phyloP scores from a whole-genome alignment of 768 basidiomycete species.

The Rhodotorula kratochvilovae region DNA sequence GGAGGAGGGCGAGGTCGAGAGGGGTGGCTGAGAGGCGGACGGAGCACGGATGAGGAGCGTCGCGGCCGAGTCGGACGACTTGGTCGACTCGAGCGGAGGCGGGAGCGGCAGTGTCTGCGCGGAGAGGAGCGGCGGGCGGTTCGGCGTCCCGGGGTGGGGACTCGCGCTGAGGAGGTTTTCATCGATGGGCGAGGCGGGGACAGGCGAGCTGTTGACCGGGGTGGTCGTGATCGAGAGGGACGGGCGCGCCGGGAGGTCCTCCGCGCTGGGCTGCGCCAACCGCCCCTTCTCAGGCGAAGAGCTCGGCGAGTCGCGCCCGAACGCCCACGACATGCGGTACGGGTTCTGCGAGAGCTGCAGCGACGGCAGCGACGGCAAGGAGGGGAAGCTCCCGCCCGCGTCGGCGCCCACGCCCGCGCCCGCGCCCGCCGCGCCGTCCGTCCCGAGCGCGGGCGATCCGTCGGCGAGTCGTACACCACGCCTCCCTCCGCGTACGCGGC shows the following conservation, averaged over 20 bases:
- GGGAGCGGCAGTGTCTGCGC: slow-evolving; percentile 1
- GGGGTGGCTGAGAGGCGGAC: accelerated
- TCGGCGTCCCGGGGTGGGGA: not conserved
- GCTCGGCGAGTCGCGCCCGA: slow-evolving; percentile 9
- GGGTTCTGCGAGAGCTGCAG: slow-evolving; percentile 31
- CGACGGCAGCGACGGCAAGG: slow-evolving; percentile 18
- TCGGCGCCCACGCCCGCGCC: not conserved
- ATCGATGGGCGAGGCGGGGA: slow-evolving; percentile 1
- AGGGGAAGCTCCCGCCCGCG: not conserved
- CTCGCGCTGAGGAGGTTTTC: not conserved
- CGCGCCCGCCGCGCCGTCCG: accelerated
- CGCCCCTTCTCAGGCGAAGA: slow-evolving; percentile 3
- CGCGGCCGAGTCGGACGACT: slow-evolving; percentile 17
- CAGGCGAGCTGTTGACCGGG: not conserved
- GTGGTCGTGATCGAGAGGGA: slow-evolving; percentile 17
- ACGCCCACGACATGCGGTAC: slow-evolving; percentile 37
- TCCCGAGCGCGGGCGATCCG: not conserved
- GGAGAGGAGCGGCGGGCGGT: not conserved
- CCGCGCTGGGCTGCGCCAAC: not conserved
- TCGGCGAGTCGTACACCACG: slow-evolving; percentile 1
- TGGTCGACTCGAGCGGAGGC: not conserved
- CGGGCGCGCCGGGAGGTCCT: not conserved
- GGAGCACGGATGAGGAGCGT: slow-evolving; percentile 1
- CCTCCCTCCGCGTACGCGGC: not conserved
- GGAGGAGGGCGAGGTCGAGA: no score